A percentile compares a stretch with the other conserved stretches of the same genome.
These are phyloP conservation scores for Schrenkiella parvula DNA, from an alignment of 345 rosid genomes.

Conservation along the genomic window DNA sequence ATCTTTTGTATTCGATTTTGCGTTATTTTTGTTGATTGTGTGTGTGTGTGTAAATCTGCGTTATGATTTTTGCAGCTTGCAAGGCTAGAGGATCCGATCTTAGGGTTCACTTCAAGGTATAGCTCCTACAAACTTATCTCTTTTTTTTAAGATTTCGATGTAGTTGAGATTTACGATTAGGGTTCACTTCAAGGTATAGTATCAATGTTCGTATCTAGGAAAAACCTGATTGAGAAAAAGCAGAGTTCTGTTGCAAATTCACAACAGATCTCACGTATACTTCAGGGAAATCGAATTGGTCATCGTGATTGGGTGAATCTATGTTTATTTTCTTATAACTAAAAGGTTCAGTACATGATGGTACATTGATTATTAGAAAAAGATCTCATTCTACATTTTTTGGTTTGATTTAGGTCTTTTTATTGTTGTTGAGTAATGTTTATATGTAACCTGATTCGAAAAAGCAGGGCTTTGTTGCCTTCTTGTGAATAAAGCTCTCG, in stretches of 20 bases:
- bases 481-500: slow-evolving; percentile 33
- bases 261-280: slow-evolving; percentile 49
- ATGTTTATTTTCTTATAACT: slow-evolving; percentile 34
- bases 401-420: background rate
- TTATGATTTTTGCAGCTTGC: slow-evolving; percentile 61
- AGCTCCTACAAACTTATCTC: background rate
- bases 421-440: background rate
- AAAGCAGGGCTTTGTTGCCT: slow-evolving; percentile 37
- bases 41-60: background rate
- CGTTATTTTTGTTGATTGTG: background rate
- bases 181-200: no score
- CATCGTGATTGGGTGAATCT: slow-evolving; percentile 67
- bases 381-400: background rate
- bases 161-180: background rate
- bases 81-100: slow-evolving; percentile 96
- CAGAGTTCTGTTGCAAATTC: slow-evolving; percentile 52
- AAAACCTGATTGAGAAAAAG: slow-evolving; percentile 56
- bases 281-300: slow-evolving; percentile 48
- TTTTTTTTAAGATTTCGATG: background rate
- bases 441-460: slow-evolving; percentile 1
- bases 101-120: slow-evolving; percentile 93
- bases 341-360: slow-evolving; percentile 62
- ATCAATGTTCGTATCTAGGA: background rate
- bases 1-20: background rate
- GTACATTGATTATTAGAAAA: slow-evolving; percentile 27